Evolutionary conservation across 768 basidiomycete species (phyloP), one percentile per base, ranked within the genome.

Genomic region (Pisolithus microcarpus): DNA sequence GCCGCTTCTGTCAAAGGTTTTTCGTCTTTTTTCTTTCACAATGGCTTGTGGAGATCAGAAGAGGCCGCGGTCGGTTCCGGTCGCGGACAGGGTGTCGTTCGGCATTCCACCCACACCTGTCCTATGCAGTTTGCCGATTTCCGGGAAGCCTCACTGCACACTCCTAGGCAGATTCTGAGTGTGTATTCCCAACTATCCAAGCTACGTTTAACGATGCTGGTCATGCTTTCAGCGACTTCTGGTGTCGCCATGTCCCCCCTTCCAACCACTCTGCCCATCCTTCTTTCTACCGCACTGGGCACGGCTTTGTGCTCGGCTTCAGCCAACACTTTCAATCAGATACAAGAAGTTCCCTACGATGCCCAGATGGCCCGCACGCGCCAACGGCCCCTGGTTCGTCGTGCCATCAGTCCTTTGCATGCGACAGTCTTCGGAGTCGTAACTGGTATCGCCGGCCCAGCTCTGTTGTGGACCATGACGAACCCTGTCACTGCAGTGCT

Each of bases 301-400:
- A 97, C 94, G 0, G 81, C 85, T 0, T 76, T 99, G 39, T 96
- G 93, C 65, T 85, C 87, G 5, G 91, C 92, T 3, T 89, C 93
- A 0, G 96, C 96, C 26, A 97, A 97, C 64, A 78, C 95, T 2
- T 75, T 96, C 60, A 99, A 99, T 69, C 92, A 99, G 66, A 72
- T 98, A 3, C 86, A 93, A 61, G 96, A 99, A 69, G 75, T 90
- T 7, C 96, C 96, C 0, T 90, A 92, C 56, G 96, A 99, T 61
- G 94, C 96, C 0, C 96, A 99, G 64, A 98, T 97, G 85, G 77
- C 83, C 0, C 81, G 96, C 43, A 98, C 96, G 0, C 80, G 94
- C 28, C 83, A 76, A 49, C 75, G 96, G 16, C 93, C 95, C 0
- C 79, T 99, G 23, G 91, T 92, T 1, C 81, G 89, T 16, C 74